Conservation (phyloP, 192 early-diverging fungal species). For the Gryganskiella cystojenkinii region DNA sequence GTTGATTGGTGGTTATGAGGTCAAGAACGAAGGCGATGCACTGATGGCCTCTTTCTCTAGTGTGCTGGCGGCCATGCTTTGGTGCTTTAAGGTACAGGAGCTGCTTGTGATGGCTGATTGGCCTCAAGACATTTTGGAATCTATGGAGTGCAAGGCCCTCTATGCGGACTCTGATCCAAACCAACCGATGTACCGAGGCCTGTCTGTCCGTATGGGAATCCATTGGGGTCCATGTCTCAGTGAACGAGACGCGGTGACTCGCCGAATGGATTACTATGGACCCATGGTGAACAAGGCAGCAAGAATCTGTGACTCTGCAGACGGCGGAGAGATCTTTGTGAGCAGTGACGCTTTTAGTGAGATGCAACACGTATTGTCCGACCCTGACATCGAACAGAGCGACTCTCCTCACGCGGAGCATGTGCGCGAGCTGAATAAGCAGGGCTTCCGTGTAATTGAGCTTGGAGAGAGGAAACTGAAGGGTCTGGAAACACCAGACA, state of each 20-base stretch:
- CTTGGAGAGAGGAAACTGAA: conserved; percentile 89
- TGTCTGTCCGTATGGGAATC: conserved; percentile 94
- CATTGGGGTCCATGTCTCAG: conserved; percentile 90
- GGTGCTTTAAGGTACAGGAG: conserved; percentile 89
- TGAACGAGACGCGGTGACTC: conserved; percentile 88
- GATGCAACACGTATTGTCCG: conserved; percentile 32
- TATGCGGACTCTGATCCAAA: conserved; percentile 64
- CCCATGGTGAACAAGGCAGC: conserved; percentile 92
- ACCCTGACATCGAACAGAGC: conserved; percentile 26
- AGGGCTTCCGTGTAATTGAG: conserved; percentile 75
- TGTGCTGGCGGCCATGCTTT: conserved; percentile 81
- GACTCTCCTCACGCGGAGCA: conserved; percentile 35
- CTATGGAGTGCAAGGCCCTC: conserved; percentile 78
- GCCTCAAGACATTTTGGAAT: conserved; percentile 87
- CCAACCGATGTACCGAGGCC: conserved; percentile 81
- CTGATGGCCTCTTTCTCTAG: conserved; percentile 94
- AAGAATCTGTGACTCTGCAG: conserved; percentile 84
- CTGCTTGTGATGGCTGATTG: conserved; percentile 85
- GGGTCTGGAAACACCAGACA: conserved; percentile 90
- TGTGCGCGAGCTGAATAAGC: conserved; percentile 64
- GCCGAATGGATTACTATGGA: conserved; percentile 96
- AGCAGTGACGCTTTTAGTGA: conserved; percentile 79
- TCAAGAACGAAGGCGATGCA: conserved; percentile 96
- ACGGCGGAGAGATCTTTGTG: conserved; percentile 91
- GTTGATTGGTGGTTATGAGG: conserved; percentile 90